A percentile compares a stretch with the other conserved stretches of the same genome.
These are phyloP conservation scores for Penicillium vulpinum DNA, from an alignment of 2,329 filamentous ascomycete genomes.

Conservation along the genomic window DNA sequence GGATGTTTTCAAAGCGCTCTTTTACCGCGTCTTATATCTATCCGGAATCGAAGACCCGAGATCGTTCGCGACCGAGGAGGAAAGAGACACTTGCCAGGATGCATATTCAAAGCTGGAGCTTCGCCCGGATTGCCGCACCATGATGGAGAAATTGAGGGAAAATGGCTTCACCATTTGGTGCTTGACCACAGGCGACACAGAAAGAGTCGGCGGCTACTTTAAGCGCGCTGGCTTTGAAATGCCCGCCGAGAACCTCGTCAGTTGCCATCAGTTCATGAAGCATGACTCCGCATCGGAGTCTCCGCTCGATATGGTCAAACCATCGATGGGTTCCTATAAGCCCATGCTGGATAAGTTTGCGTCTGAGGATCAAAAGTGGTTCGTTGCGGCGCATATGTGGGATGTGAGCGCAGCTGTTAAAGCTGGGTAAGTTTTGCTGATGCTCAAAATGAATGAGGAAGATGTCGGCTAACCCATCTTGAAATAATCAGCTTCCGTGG, in stretches of 20 bases:
- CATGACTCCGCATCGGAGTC: conserved; percentile 31
- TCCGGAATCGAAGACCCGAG: conserved; percentile 44
- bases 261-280: conserved; percentile 36
- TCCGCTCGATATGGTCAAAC: conserved; percentile 51
- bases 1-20: conserved; percentile 42
- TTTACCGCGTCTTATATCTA: conserved; percentile 47
- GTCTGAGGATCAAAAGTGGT: conserved; percentile 50
- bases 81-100: conserved; percentile 40
- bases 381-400: conserved; percentile 62
- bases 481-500: conserved; percentile 42
- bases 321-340: conserved; percentile 50
- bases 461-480: not conserved
- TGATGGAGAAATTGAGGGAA: conserved; percentile 44
- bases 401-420: conserved; percentile 56
- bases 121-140: conserved; percentile 38
- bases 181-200: conserved; percentile 54
- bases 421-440: conserved; percentile 35
- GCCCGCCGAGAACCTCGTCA: conserved; percentile 53
- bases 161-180: conserved; percentile 56
- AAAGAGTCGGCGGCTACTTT: conserved; percentile 56
- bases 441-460: not conserved
- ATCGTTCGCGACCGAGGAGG: conserved; percentile 39
- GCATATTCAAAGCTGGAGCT: conserved; percentile 38
- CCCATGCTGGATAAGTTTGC: conserved; percentile 47
- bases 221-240: conserved; percentile 51